Conservation (phyloP, 768 basidiomycete species). For the Trametes sanguinea region DNA sequence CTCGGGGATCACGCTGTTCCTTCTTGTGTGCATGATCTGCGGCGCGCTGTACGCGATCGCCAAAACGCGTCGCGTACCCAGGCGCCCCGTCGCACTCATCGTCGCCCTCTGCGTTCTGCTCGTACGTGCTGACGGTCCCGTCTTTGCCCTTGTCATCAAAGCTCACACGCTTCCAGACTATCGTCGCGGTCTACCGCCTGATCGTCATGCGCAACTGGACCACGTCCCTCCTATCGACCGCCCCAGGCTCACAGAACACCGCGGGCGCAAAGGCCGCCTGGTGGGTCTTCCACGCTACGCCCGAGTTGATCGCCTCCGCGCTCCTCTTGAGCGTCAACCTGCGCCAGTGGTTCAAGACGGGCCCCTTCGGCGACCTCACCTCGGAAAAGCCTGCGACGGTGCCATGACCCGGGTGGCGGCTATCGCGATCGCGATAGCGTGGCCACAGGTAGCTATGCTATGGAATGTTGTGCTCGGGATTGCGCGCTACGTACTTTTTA, state of each 20-base stretch:
- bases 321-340: constrained; percentile 19
- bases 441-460: no score
- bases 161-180: constrained; percentile 1
- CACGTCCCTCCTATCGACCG: constrained; percentile 7
- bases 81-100: neutral
- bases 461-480: no score
- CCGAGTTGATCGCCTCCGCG: constrained; percentile 16
- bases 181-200: constrained; percentile 18
- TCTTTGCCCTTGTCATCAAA: neutral
- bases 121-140: neutral
- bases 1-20: neutral
- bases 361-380: neutral
- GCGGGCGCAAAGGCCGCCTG: constrained; percentile 18
- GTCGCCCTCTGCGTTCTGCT: neutral
- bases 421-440: no score
- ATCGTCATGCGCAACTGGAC: constrained; percentile 1
- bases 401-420: no score
- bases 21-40: neutral
- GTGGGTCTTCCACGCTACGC: constrained; percentile 23
- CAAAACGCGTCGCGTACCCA: neutral
- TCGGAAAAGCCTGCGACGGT: neutral
- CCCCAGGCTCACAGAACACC: constrained; percentile 15
- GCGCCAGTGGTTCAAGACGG: constrained; percentile 1
- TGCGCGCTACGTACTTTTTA: no score
- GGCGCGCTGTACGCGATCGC: neutral